These are phyloP conservation scores for Rhodotorula graminis DNA, from an alignment of 768 basidiomycete genomes.

Conservation along the genomic window DNA sequence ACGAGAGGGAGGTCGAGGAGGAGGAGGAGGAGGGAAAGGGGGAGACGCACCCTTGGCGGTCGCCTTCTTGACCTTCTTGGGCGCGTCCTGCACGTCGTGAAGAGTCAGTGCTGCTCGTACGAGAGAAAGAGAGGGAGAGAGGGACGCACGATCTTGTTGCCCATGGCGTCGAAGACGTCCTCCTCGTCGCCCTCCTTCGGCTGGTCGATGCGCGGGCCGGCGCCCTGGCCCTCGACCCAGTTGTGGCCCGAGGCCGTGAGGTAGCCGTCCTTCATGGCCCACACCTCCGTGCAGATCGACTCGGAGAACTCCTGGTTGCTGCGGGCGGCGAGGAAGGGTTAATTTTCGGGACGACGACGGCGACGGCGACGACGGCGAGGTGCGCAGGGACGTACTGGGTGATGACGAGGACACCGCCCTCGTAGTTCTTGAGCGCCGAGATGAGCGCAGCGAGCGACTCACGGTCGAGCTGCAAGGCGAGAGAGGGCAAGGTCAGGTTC, in stretches of 20 bases:
- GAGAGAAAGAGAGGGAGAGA: conserved; percentile 48
- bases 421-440: conserved; percentile 93
- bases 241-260: conserved; percentile 97
- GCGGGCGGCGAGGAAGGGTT: neutral
- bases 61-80: conserved; percentile 77
- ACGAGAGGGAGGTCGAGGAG: neutral
- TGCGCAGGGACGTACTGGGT: conserved; percentile 20
- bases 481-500: no score
- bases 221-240: conserved; percentile 98
- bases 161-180: conserved; percentile 91
- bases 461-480: conserved; percentile 61
- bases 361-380: neutral
- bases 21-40: neutral
- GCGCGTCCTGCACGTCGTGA: conserved; percentile 43
- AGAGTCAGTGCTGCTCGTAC: no score
- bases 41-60: conserved; percentile 39
- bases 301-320: conserved; percentile 84
- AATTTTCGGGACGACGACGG: neutral
- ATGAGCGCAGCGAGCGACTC: conserved; percentile 99
- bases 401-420: conserved; percentile 55
- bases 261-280: conserved; percentile 97
- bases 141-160: conserved; percentile 68
- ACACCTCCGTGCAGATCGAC: conserved; percentile 94
- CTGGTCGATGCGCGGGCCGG: conserved; percentile 92
- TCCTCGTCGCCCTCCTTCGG: conserved; percentile 84